A percentile compares a stretch with the other conserved stretches of the same genome.
These are phyloP conservation scores for Arthrocladium fulminans DNA, from an alignment of 2,329 filamentous ascomycete genomes.

Conservation along the genomic window DNA sequence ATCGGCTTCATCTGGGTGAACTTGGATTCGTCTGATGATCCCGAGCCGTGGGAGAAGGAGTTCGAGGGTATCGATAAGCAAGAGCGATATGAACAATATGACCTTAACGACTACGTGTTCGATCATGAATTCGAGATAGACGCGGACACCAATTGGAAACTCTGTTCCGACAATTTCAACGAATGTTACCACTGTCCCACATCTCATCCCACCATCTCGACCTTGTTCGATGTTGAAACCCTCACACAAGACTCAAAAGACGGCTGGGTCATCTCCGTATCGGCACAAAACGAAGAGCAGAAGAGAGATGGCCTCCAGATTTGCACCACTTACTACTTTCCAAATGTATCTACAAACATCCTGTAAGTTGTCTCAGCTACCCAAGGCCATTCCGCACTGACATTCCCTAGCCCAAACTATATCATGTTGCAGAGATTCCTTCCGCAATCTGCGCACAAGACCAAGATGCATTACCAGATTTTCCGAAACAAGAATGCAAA, in stretches of 20 bases:
- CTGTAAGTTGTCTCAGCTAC: slow-evolving; percentile 11
- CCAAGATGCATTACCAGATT: slow-evolving; percentile 54
- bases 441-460: slow-evolving; percentile 43
- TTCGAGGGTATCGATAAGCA: slow-evolving; percentile 35
- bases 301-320: slow-evolving; percentile 12
- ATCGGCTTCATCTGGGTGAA: slow-evolving; percentile 22
- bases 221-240: slow-evolving; percentile 46
- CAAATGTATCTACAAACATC: slow-evolving; percentile 19
- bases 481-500: slow-evolving; percentile 53
- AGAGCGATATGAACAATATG: slow-evolving; percentile 39
- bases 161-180: slow-evolving; percentile 21
- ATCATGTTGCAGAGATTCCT: slow-evolving; percentile 57
- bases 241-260: slow-evolving; percentile 45
- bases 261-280: slow-evolving; percentile 48
- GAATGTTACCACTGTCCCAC: slow-evolving; percentile 51
- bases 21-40: slow-evolving; percentile 13
- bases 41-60: slow-evolving; percentile 18
- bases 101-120: slow-evolving; percentile 47
- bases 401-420: slow-evolving; percentile 44
- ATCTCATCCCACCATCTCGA: slow-evolving; percentile 48
- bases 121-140: slow-evolving; percentile 27
- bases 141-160: slow-evolving; percentile 22
- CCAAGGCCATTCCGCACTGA: slow-evolving; percentile 7
- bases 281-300: slow-evolving; percentile 26
- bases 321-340: slow-evolving; percentile 20